phyloP scores from a whole-genome alignment of 768 basidiomycete genomes.

The Panaeolus papilionaceus region DNA sequence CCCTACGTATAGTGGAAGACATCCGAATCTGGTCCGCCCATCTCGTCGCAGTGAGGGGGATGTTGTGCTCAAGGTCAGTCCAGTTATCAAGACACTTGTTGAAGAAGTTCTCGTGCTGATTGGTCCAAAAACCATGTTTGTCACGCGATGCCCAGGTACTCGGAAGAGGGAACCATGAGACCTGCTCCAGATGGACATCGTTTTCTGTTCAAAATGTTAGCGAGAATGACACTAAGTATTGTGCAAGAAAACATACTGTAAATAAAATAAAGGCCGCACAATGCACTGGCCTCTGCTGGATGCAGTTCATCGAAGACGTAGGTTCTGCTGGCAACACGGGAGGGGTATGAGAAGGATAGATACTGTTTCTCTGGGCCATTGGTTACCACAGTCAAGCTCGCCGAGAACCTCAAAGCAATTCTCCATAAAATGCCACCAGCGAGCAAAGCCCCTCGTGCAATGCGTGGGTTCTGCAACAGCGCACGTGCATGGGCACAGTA shows the following conservation, averaged over 20 bases:
- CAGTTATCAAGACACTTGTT: background rate
- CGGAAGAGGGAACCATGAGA: background rate
- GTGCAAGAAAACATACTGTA: background rate
- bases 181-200: background rate
- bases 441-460: conserved; percentile 15
- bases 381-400: background rate
- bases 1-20: background rate
- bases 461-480: conserved; percentile 5
- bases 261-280: background rate
- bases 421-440: conserved; percentile 20
- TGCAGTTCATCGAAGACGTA: background rate
- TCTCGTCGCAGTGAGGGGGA: background rate
- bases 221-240: background rate
- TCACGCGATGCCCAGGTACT: background rate
- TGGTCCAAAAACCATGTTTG: background rate
- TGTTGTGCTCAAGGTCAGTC: background rate
- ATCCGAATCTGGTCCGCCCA: background rate
- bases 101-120: background rate
- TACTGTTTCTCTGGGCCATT: background rate
- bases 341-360: background rate
- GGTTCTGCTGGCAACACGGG: background rate
- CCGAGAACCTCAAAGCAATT: background rate
- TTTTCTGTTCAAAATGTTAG: background rate
- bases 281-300: background rate
- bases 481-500: background rate